Evolutionary conservation across 1,284 basidiomycete species (phyloP), one percentile per base, ranked within the genome.

Genomic region (Exobasidium cylindrosporum): DNA sequence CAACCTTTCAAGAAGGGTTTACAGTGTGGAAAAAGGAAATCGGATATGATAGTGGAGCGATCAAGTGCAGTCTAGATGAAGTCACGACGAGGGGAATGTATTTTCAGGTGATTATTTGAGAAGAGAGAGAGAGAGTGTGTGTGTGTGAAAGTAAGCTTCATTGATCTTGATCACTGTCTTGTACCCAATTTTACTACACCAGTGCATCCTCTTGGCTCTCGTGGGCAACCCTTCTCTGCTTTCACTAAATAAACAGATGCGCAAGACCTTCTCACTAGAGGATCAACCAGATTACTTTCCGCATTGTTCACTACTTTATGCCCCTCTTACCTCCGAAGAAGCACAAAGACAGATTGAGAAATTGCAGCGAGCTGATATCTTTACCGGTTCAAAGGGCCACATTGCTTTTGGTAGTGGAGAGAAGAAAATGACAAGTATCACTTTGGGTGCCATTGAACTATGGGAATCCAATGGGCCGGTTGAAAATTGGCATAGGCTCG

Each of bases 91-190:
- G 53, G 17, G 53, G 53, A 3, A 6, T 44, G 23, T 55, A 55
- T 26, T 55, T 55, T 55, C 53, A 55, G 53, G 53, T 55, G 4
- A 55, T 14, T 55, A 29, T n/a, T n/a, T n/a, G n/a, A n/a, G n/a
- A n/a, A n/a, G n/a, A n/a, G n/a, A n/a, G n/a, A n/a, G n/a, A n/a
- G n/a, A n/a, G n/a, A n/a, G n/a, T n/a, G n/a, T n/a, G n/a, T n/a
- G n/a, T n/a, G 23, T 10, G 7, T 40, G 52, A n/a, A 40, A 23
- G 29, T 21, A 6, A 14, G 14, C 6, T 7, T 11, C 28, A 11
- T 26, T 14, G 13, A 55, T 32, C 5, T 23, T n/a, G 53, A 55
- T 4, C 2, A 13, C 4, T 44, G 24, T 32, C 30, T 6, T 21
- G n/a, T 44, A 31, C 14, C 14, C 32, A 2, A 23, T n/a, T 5